Conservation (phyloP, 2,329 filamentous ascomycete species). For the Ophiostoma angusticollis region DNA sequence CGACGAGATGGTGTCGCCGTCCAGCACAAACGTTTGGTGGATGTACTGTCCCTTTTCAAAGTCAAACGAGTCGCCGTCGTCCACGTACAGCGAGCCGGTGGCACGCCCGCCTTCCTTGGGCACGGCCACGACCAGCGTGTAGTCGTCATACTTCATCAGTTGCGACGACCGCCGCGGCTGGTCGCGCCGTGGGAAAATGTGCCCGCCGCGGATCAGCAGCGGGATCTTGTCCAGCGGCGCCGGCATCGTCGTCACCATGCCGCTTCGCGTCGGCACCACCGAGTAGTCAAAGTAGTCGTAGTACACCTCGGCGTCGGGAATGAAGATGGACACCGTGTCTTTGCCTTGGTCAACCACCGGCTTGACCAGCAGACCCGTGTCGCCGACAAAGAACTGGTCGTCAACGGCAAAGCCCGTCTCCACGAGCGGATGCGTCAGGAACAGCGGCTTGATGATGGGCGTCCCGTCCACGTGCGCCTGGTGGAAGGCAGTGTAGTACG, state of each 20-base stretch:
- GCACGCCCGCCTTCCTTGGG: constrained; percentile 50
- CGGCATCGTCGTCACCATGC: constrained; percentile 54
- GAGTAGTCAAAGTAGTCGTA: constrained; percentile 93
- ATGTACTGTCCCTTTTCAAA: constrained; percentile 79
- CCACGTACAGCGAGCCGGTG: constrained; percentile 72
- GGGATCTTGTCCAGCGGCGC: constrained; percentile 81
- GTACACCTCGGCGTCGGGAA: constrained; percentile 80
- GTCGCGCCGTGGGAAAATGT: constrained; percentile 84
- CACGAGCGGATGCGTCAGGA: constrained; percentile 78
- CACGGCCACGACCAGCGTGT: constrained; percentile 74
- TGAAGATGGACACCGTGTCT: constrained; percentile 63
- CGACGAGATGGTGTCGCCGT: constrained; percentile 47
- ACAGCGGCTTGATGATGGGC: constrained; percentile 83
- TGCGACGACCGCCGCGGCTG: constrained; percentile 71
- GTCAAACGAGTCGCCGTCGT: constrained; percentile 89
- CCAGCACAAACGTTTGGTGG: constrained; percentile 65
- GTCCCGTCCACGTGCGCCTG: constrained; percentile 70
- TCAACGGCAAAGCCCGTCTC: constrained; percentile 82
- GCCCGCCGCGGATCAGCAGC: constrained; percentile 81
- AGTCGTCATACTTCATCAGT: constrained; percentile 89
- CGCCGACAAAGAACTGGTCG: constrained; percentile 84
- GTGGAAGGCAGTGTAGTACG: constrained; percentile 96
- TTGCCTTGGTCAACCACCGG: constrained; percentile 72
- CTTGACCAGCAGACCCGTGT: constrained; percentile 82
- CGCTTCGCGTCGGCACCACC: constrained; percentile 53